Evolutionary conservation across 441 rosid species (phyloP).

Genomic region (Euphorbia schlechtendalii): DNA sequence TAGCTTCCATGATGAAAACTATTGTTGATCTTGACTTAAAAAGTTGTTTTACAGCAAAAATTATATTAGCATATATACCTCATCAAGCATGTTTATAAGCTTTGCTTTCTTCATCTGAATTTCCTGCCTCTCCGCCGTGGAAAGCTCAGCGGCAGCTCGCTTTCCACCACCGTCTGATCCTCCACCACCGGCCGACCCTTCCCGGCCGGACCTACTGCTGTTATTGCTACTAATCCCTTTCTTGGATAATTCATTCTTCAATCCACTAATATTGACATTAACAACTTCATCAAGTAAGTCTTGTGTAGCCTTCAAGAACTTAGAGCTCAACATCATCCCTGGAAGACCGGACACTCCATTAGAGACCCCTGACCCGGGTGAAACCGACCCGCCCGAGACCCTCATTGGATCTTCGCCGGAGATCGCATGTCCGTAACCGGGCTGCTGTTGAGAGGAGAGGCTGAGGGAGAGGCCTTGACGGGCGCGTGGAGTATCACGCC

Average conservation of each 20-base stretch:
- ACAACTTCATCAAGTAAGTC: constrained; percentile 93
- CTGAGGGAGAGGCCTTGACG: constrained; percentile 77
- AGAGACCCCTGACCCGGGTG: constrained; percentile 68
- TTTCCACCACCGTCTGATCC: constrained; percentile 44
- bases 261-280: constrained; percentile 52
- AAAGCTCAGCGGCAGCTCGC: constrained; percentile 48
- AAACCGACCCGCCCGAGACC: constrained; percentile 49
- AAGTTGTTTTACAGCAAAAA: neutral
- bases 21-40: too few species aligned
- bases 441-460: constrained; percentile 82
- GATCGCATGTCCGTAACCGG: constrained; percentile 36
- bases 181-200: constrained; percentile 33
- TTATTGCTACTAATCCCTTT: constrained; percentile 28
- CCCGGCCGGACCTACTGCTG: constrained; percentile 42
- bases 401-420: constrained; percentile 46
- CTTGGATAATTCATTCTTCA: constrained; percentile 38
- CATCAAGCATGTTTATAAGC: constrained; percentile 83
- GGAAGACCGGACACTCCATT: constrained; percentile 63
- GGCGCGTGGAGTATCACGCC: constrained; percentile 70
- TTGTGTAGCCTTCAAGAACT: constrained; percentile 85
- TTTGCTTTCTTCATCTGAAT: constrained; percentile 98
- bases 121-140: constrained; percentile 87
- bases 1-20: too few species aligned
- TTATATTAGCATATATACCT: constrained; percentile 48
- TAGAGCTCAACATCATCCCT: constrained; percentile 65